Percentiles rank a stretch among this genome's conserved stretches.
These are phyloP conservation scores for Lipomyces spencermartinsiae DNA, from an alignment of 805 yeast species.

Conservation along the genomic window DNA sequence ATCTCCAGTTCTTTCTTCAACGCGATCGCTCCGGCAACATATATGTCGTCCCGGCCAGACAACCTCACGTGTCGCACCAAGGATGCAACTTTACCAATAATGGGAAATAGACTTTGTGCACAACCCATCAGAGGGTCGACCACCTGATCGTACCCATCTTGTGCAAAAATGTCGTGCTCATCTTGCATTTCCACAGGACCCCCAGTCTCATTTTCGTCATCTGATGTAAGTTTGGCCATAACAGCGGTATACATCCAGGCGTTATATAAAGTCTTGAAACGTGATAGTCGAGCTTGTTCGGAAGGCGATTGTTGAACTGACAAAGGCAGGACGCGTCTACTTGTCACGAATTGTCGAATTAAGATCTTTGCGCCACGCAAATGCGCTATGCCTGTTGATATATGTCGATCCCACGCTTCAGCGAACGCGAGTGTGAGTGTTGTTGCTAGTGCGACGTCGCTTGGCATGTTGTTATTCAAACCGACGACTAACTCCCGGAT, in stretches of 20 bases:
- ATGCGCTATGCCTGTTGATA: conserved; percentile 71
- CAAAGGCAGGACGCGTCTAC: conserved; percentile 21
- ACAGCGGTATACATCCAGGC: conserved; percentile 75
- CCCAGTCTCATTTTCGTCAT: conserved; percentile 48
- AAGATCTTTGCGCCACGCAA: conserved; percentile 69
- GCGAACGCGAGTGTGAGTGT: conserved; percentile 68
- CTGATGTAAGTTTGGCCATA: conserved; percentile 67
- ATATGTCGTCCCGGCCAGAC: conserved; percentile 40
- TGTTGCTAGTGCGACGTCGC: conserved; percentile 70
- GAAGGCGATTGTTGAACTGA: conserved; percentile 16
- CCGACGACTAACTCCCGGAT: conserved; percentile 66
- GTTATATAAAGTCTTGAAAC: conserved; percentile 60
- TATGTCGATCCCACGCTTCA: conserved; percentile 73
- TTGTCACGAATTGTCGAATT: conserved; percentile 47
- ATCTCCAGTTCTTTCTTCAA: conserved; percentile 58
- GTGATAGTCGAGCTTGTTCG: conserved; percentile 36
- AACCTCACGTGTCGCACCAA: conserved; percentile 58
- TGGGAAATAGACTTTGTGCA: conserved; percentile 66
- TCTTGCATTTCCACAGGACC: conserved; percentile 34
- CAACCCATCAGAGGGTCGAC: conserved; percentile 74
- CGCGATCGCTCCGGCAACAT: conserved; percentile 59
- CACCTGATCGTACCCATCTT: conserved; percentile 36
- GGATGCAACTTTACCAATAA: conserved; percentile 68
- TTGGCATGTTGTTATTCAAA: conserved; percentile 53
- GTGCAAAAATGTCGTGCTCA: conserved; percentile 21